Conservation (phyloP, 2,329 filamentous ascomycete species). For the Metarhizium album region DNA sequence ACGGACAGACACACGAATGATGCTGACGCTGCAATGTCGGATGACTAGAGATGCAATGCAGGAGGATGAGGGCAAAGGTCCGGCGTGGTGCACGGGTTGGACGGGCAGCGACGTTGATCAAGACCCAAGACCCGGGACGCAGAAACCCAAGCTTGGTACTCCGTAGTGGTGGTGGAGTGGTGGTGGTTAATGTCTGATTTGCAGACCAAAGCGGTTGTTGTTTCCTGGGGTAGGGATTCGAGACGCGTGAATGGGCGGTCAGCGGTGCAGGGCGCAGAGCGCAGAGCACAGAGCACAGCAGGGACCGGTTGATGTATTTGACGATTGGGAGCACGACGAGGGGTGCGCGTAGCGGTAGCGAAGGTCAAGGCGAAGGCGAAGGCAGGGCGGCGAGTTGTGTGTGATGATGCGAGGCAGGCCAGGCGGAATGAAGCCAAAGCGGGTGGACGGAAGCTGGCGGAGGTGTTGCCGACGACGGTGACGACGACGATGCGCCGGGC, state of each 20-base stretch:
- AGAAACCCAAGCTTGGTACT: background rate
- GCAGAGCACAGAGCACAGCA: background rate
- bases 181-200: background rate
- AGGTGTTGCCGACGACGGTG: background rate
- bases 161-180: no score
- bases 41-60: slow-evolving; percentile 24
- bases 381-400: background rate
- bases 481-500: background rate
- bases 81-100: background rate
- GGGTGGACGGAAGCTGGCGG: background rate
- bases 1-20: background rate
- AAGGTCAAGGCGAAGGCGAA: background rate
- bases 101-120: background rate
- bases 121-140: no score
- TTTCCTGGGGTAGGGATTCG: background rate
- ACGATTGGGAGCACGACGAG: slow-evolving; percentile 3
- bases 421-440: no score
- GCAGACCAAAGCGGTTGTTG: background rate
- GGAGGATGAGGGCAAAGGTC: background rate
- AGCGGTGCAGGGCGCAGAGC: background rate
- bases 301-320: background rate
- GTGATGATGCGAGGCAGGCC: no score
- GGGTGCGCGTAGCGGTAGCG: background rate
- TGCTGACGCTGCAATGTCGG: slow-evolving; percentile 21
- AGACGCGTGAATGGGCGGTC: slow-evolving; percentile 3